Conservation (phyloP, 805 yeast genomes). For the Yarrowia deformans region DNA sequence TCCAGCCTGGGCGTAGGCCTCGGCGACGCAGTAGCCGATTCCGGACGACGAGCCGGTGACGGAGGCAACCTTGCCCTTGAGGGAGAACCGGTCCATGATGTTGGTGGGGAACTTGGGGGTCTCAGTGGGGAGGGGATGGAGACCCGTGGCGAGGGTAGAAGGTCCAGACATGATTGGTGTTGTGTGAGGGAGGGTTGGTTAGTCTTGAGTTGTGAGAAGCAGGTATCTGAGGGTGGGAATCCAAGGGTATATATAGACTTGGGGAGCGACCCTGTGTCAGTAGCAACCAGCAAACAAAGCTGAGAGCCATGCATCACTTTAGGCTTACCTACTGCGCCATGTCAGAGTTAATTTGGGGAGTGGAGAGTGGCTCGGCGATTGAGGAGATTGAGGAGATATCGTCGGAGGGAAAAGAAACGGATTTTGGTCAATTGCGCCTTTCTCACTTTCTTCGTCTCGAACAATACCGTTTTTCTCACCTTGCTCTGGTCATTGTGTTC, state of each 20-base stretch:
- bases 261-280: neutral
- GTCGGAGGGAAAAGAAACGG: too few species aligned
- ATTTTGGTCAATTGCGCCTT: too few species aligned
- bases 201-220: neutral
- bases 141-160: constrained; percentile 48
- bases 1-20: constrained; percentile 85
- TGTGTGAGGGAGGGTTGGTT: neutral
- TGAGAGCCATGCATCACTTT: constrained; percentile 7
- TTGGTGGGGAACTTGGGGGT: constrained; percentile 60
- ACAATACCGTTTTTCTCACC: too few species aligned
- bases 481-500: too few species aligned
- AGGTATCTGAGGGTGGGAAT: neutral
- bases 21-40: constrained; percentile 82
- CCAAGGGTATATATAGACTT: constrained; percentile 21
- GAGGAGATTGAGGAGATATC: neutral
- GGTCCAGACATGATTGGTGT: constrained; percentile 43
- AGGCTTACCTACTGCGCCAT: constrained; percentile 8
- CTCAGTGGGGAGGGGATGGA: constrained; percentile 58
- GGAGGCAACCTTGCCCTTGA: constrained; percentile 82
- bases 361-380: neutral
- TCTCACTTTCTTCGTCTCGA: too few species aligned
- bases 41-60: constrained; percentile 89
- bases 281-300: constrained; percentile 35
- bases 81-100: constrained; percentile 73
- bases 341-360: neutral